Conservation (phyloP, 164 flowering plant genomes). For the Magnolia changhungtana region DNA sequence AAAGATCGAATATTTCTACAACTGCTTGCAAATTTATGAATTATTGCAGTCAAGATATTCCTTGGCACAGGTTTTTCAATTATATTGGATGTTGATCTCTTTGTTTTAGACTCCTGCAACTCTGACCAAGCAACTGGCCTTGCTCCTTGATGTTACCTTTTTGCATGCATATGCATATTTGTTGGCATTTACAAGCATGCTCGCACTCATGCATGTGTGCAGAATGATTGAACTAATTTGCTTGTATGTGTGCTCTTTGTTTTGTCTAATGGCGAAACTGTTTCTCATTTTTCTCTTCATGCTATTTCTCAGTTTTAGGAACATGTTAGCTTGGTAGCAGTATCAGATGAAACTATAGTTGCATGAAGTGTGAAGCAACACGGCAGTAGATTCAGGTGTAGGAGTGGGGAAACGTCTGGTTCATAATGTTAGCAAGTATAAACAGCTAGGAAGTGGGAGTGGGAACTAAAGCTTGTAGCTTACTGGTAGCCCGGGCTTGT, state of each 20-base stretch:
- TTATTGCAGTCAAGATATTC: neutral
- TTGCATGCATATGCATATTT: no score
- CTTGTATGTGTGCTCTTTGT: neutral
- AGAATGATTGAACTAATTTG: neutral
- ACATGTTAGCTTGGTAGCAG: neutral
- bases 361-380: no score
- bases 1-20: neutral
- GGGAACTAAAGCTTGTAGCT: no score
- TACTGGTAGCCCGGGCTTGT: no score
- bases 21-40: neutral
- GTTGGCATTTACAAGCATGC: neutral
- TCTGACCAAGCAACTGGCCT: neutral
- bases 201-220: neutral
- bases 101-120: neutral
- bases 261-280: neutral
- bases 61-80: neutral
- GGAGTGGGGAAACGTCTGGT: no score
- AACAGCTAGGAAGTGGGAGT: no score
- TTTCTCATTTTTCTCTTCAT: neutral
- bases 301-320: neutral
- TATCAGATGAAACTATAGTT: neutral
- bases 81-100: neutral
- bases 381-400: no score
- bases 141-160: neutral
- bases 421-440: no score